Conservation (phyloP, 257 asterid species). For the Rauvolfia tetraphylla region DNA sequence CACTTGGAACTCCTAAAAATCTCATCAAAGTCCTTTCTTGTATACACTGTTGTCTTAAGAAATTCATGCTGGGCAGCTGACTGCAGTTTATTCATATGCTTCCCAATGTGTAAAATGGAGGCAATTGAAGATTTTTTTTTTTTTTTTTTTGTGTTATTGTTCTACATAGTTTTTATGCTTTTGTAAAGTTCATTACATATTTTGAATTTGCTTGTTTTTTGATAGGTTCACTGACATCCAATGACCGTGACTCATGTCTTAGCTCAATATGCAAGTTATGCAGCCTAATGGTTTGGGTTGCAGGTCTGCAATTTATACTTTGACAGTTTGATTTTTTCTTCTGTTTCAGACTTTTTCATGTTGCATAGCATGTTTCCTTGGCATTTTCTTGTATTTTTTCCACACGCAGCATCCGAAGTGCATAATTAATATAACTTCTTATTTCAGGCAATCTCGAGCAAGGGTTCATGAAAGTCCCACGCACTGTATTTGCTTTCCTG, state of each 20-base stretch:
- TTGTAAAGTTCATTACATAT: background rate
- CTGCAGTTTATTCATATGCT: background rate
- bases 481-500: slow-evolving; percentile 48
- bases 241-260: slow-evolving; percentile 44
- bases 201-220: slow-evolving; percentile 28
- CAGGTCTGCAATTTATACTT: slow-evolving; percentile 43
- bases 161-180: background rate
- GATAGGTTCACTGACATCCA: slow-evolving; percentile 43
- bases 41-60: background rate
- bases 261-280: slow-evolving; percentile 66
- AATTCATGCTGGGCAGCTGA: background rate
- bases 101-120: background rate
- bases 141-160: background rate
- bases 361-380: background rate
- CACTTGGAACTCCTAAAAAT: background rate
- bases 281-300: slow-evolving; percentile 60
- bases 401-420: background rate
- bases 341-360: background rate
- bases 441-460: slow-evolving; percentile 50
- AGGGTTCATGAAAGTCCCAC: slow-evolving; percentile 46
- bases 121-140: background rate
- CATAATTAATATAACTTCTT: background rate
- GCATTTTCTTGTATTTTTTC: slow-evolving; percentile 4
- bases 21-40: background rate
- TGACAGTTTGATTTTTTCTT: background rate